These are phyloP conservation scores for Apiospora hydei DNA, from an alignment of 2,329 filamentous ascomycete species.

Conservation along the genomic window DNA sequence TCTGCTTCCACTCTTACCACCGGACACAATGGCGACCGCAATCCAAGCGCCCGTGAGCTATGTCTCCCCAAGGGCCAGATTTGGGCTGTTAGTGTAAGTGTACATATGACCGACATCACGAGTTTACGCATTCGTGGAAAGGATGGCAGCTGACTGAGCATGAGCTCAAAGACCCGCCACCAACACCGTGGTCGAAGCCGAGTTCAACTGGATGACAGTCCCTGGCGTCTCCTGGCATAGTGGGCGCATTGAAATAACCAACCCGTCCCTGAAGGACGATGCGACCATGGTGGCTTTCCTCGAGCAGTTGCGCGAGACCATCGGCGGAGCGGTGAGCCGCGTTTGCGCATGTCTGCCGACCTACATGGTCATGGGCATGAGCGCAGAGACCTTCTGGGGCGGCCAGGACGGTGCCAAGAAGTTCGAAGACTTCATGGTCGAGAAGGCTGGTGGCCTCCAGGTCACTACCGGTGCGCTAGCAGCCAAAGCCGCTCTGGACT, in stretches of 20 bases:
- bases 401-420: constrained; percentile 39
- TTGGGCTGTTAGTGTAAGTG: constrained; percentile 40
- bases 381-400: constrained; percentile 44
- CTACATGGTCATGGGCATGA: constrained; percentile 45
- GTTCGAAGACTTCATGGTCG: constrained; percentile 41
- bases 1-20: background rate
- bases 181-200: constrained; percentile 45
- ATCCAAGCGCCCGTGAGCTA: constrained; percentile 32
- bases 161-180: constrained; percentile 36
- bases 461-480: constrained; percentile 43
- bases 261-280: constrained; percentile 40
- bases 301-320: constrained; percentile 38
- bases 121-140: background rate
- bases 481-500: constrained; percentile 39
- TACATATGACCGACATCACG: too few species aligned
- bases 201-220: constrained; percentile 43
- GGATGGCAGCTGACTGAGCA: background rate
- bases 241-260: constrained; percentile 40
- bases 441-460: constrained; percentile 38
- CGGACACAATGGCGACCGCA: constrained; percentile 24
- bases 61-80: constrained; percentile 37
- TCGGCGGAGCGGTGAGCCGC: constrained; percentile 38
- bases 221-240: constrained; percentile 42
- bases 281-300: constrained; percentile 42
- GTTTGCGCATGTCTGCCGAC: constrained; percentile 39